Conservation (phyloP, 768 basidiomycete species). For the Rickenella mellea region DNA sequence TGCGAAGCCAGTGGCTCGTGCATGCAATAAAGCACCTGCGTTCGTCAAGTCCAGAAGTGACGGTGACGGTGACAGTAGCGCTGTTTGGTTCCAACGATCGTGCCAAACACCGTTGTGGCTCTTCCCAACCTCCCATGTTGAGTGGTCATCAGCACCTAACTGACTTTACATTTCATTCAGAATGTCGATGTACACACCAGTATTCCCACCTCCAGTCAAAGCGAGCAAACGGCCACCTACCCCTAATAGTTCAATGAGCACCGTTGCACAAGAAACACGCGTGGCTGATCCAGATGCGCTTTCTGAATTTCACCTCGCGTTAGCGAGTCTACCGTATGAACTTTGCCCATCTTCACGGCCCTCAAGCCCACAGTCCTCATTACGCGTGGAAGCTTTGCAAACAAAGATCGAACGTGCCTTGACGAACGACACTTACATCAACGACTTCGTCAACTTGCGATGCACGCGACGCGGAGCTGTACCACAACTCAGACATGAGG, state of each 20-base stretch:
- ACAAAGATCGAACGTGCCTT: conserved; percentile 26
- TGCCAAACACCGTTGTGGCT: too few species aligned
- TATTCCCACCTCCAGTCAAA: background rate
- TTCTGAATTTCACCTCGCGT: background rate
- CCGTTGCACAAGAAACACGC: background rate
- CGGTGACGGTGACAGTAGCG: too few species aligned
- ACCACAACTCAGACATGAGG: conserved; percentile 15
- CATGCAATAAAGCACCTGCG: too few species aligned
- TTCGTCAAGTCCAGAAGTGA: too few species aligned
- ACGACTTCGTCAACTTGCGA: conserved; percentile 28
- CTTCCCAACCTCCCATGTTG: too few species aligned
- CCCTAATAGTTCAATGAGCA: background rate
- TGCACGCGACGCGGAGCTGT: conserved; percentile 28
- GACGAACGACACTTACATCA: conserved; percentile 38
- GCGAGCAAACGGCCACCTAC: background rate
- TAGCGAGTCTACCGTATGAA: conserved; percentile 17
- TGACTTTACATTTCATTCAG: too few species aligned
- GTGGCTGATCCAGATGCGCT: background rate
- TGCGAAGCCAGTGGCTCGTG: too few species aligned
- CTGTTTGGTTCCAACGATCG: too few species aligned
- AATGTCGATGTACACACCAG: background rate
- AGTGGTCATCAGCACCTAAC: too few species aligned
- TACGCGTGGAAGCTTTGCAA: conserved; percentile 22
- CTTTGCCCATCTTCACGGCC: conserved; percentile 26
- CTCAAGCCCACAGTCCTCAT: conserved; percentile 19